Evolutionary conservation across 2,329 filamentous ascomycete species (phyloP).

Genomic region (Alternaria arborescens): DNA sequence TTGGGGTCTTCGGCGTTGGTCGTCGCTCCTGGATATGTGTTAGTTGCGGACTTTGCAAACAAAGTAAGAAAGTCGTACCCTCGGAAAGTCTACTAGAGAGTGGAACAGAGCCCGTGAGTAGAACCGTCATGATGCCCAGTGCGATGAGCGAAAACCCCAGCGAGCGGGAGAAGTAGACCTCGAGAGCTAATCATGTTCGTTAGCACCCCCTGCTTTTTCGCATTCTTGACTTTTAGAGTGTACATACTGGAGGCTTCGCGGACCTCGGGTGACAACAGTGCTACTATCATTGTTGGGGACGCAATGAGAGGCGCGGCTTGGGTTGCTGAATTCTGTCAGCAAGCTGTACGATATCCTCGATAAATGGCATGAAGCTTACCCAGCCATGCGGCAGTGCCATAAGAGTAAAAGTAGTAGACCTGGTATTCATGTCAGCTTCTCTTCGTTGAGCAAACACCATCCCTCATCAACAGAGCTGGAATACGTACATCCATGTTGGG

Average conservation of each 20-base stretch:
- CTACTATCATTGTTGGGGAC: constrained; percentile 68
- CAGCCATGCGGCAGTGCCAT: constrained; percentile 56
- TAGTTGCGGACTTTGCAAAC: not conserved
- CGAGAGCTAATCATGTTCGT: constrained; percentile 59
- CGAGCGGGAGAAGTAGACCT: constrained; percentile 76
- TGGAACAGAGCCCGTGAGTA: constrained; percentile 76
- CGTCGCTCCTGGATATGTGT: constrained; percentile 37
- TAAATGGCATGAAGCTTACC: constrained; percentile 22
- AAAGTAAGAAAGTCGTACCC: constrained; percentile 27
- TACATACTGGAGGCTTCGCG: constrained; percentile 63
- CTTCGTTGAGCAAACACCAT: not conserved
- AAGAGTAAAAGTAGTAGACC: constrained; percentile 56
- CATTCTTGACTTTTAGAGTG: not conserved
- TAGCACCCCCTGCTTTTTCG: not conserved
- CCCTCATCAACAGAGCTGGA: not conserved
- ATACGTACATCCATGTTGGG: constrained; percentile 16
- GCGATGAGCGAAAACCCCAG: constrained; percentile 73
- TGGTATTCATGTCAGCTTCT: constrained; percentile 32
- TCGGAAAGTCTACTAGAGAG: constrained; percentile 61
- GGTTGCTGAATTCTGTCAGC: constrained; percentile 39
- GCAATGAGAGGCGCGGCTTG: constrained; percentile 64
- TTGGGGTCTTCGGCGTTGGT: constrained; percentile 50
- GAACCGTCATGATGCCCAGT: constrained; percentile 69
- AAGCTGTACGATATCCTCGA: not conserved
- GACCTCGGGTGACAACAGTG: constrained; percentile 66